A percentile compares a stretch with the other conserved stretches of the same genome.
Conservation (phyloP, 1,284 basidiomycete genomes). For the Rhodotorula sp. region DNA sequence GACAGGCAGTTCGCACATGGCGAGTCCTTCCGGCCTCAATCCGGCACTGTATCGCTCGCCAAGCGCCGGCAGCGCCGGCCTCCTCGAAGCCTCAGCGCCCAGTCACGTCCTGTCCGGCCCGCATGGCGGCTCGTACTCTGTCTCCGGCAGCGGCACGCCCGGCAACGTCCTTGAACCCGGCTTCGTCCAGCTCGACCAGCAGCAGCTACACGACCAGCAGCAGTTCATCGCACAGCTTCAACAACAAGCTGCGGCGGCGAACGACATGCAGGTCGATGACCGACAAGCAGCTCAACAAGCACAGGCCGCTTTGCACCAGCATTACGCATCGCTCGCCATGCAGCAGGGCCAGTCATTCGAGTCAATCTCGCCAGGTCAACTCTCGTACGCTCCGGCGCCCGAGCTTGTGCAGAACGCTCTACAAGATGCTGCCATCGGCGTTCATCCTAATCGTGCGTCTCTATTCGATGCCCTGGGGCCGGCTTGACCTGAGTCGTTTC, state of each 20-base stretch:
- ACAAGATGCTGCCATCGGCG: constrained; percentile 19
- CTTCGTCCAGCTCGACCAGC: constrained; percentile 19
- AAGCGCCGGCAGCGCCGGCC: constrained; percentile 7
- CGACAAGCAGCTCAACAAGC: constrained; percentile 19
- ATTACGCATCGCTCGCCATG: constrained; percentile 19
- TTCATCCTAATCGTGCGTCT: constrained; percentile 22
- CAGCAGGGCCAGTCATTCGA: constrained; percentile 13
- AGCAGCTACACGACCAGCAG: constrained; percentile 16
- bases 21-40: constrained; percentile 16
- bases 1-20: constrained; percentile 8
- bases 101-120: neutral
- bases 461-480: too few relatives aligned
- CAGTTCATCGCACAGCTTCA: constrained; percentile 7
- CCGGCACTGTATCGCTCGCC: constrained; percentile 22
- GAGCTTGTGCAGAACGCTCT: constrained; percentile 32
- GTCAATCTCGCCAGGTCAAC: constrained; percentile 1
- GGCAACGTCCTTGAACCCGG: constrained; percentile 14
- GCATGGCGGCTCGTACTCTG: constrained; percentile 2
- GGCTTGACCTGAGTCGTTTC: neutral
- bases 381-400: constrained; percentile 34
- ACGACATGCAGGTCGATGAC: constrained; percentile 27
- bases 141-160: constrained; percentile 11
- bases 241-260: neutral
- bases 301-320: constrained; percentile 36
- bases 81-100: constrained; percentile 7